Evolutionary conservation across 2,329 filamentous ascomycete species (phyloP).

Genomic region (Nothophaeocryptopus gaeumannii): DNA sequence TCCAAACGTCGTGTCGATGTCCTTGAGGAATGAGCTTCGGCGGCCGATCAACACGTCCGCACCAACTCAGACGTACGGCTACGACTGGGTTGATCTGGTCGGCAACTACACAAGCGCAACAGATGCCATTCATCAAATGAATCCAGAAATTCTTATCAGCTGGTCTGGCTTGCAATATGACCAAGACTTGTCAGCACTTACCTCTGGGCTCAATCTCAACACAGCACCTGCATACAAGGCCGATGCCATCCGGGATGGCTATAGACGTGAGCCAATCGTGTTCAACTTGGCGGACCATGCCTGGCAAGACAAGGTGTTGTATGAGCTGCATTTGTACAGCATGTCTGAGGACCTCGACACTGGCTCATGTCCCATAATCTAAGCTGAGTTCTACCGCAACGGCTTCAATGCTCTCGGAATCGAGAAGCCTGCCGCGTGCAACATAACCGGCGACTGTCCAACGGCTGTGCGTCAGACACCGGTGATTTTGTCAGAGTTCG

Average conservation of each 20-base stretch:
- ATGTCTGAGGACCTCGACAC: slow-evolving; percentile 38
- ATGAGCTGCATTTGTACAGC: slow-evolving; percentile 47
- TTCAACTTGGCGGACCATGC: slow-evolving; percentile 48
- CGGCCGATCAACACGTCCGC: slow-evolving; percentile 23
- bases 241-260: slow-evolving; percentile 42
- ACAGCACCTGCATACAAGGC: slow-evolving; percentile 42
- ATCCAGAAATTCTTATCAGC: slow-evolving; percentile 26
- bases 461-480: slow-evolving; percentile 37
- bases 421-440: slow-evolving; percentile 36
- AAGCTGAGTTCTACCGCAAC: slow-evolving; percentile 50
- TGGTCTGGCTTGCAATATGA: slow-evolving; percentile 29
- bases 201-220: slow-evolving; percentile 36
- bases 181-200: slow-evolving; percentile 30
- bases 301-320: slow-evolving; percentile 50
- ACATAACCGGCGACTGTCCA: slow-evolving; percentile 36
- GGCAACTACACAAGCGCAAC: slow-evolving; percentile 27
- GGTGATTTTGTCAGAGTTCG: slow-evolving; percentile 40
- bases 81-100: slow-evolving; percentile 27
- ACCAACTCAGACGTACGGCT: slow-evolving; percentile 18
- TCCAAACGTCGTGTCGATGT: slow-evolving; percentile 28
- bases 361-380: slow-evolving; percentile 48
- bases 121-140: slow-evolving; percentile 25
- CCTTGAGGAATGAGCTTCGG: slow-evolving; percentile 27
- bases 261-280: slow-evolving; percentile 43
- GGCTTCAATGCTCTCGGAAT: slow-evolving; percentile 50